phyloP scores from a whole-genome alignment of 352 stramenopile species.

The Phytophthora foliorum region DNA sequence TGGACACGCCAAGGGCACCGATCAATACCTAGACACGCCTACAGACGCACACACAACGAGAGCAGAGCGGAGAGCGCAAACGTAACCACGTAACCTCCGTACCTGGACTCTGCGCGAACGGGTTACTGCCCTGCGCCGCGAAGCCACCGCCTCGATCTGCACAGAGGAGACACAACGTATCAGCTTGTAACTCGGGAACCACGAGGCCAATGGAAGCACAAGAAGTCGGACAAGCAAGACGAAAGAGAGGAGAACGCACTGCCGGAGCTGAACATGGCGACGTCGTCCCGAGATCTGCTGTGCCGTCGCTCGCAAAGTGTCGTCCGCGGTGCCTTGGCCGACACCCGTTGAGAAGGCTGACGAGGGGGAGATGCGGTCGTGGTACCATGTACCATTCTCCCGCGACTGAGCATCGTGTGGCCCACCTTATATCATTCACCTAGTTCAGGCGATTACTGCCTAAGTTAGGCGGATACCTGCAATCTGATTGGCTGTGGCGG shows the following conservation, averaged over 20 bases:
- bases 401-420: neutral
- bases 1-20: slow-evolving; percentile 42
- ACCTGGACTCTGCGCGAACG: slow-evolving; percentile 57
- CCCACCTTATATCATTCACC: slow-evolving; percentile 1
- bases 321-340: neutral
- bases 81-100: slow-evolving; percentile 24
- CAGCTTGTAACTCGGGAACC: slow-evolving; percentile 14
- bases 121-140: slow-evolving; percentile 36
- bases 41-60: slow-evolving; percentile 16
- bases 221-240: neutral
- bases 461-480: slow-evolving; percentile 1
- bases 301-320: neutral
- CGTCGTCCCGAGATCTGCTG: slow-evolving; percentile 3
- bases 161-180: slow-evolving; percentile 9
- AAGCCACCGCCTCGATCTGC: slow-evolving; percentile 33
- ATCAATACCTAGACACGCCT: slow-evolving; percentile 42
- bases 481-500: slow-evolving; percentile 57
- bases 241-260: slow-evolving; percentile 31
- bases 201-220: neutral
- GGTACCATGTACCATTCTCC: slow-evolving; percentile 15
- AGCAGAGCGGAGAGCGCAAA: slow-evolving; percentile 8
- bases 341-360: neutral
- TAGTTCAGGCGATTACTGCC: neutral
- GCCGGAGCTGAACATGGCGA: slow-evolving; percentile 48
- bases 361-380: neutral